Base-by-base conservation (phyloP, 148 eudicot genomes). In the Rhododendron ovatum region DNA sequence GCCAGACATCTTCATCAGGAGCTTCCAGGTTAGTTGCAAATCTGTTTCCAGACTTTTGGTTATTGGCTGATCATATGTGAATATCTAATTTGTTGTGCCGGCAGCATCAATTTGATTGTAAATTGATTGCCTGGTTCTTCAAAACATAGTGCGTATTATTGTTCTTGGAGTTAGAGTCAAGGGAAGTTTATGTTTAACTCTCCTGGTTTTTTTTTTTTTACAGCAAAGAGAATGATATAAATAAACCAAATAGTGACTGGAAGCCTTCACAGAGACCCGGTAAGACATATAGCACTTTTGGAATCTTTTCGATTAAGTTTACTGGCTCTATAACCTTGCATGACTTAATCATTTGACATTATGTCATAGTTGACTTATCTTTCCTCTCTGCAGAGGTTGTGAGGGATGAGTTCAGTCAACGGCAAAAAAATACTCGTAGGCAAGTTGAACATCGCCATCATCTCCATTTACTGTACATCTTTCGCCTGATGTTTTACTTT, bases 391-490 rank as follows among this genome's bases (percentile, higher is more conserved):
- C 47, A 96, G 99, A 93, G 87, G 88, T 90, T 86, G 82, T 87
- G 65, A 93, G 84, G 86, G 94, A 95, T 87, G 96, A 93, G 85
- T 86, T 89, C 79, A 93, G 92, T 79, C 99, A 95, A 84, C 91
- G 99, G 84, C 99, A 93, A 88, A 96, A 91, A 84, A 94, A 93
- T 91, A 92, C 95, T 90, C 95, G 99, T 87, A 94, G 99, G 99
- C 89, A 84, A 87, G 93, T 83, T 88, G 65, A 13, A 5, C 3
- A 39, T 50, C 45, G 65, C 24, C 30, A 4, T 53, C 48, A n/a
- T 86, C 67, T 13, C 76, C 63, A 30, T 80, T 78, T 47, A 18
- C 10, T 22, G 18, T 30, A 7, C 9, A 8, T 37, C 50, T 22
- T 28, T 43, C 26, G 47, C 65, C 83, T 78, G 78, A 1, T 84